Base-by-base conservation (phyloP, 805 yeast genomes). In the Zygosaccharomyces bisporus region DNA sequence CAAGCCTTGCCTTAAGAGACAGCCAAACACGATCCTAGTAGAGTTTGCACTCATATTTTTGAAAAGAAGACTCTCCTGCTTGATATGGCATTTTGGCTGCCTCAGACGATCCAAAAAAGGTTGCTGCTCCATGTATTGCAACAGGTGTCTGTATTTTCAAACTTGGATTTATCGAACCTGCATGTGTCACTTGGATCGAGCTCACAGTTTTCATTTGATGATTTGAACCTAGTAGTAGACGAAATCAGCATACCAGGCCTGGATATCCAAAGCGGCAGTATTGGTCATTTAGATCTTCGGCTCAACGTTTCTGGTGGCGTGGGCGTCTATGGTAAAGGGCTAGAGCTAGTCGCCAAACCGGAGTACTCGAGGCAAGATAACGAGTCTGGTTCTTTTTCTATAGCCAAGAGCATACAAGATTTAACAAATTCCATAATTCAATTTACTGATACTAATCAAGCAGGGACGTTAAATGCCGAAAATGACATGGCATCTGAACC, bases 61-160 rank as follows among this genome's bases (percentile, higher is more conserved):
- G n/a, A n/a, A n/a, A n/a, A n/a, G n/a, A n/a, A n/a, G n/a, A n/a
- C n/a, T n/a, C n/a, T n/a, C n/a, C n/a, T n/a, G n/a, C 31, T 27
- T 31, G 27, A 31, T 23, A 58, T 58, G 63, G 50, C 65, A 58
- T 60, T 60, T 30, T 87, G 95, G 95, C 74, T 86, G 63, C 91
- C 95, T 5, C 91, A 83, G 61, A 86, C 84, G 64, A 72, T 90
- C 33, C 96, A 89, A 57, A 84, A 86, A 66, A 72, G 95, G 54
- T 75, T 89, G 30, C 75, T 90, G 34, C 78, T 85, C 34, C 88
- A 87, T 63, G 78, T 89, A 4, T 74, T 90, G 19, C 86, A 85
- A 60, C 91, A 87, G 63, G 76, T 89, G 34, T 80, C 90, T 12
- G 67, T 90, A 33, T 86, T 90, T 57, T 84, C 95, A 1, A 85